phyloP scores from a whole-genome alignment of 1,139 yeast genomes.

The Candida gigantensis region DNA sequence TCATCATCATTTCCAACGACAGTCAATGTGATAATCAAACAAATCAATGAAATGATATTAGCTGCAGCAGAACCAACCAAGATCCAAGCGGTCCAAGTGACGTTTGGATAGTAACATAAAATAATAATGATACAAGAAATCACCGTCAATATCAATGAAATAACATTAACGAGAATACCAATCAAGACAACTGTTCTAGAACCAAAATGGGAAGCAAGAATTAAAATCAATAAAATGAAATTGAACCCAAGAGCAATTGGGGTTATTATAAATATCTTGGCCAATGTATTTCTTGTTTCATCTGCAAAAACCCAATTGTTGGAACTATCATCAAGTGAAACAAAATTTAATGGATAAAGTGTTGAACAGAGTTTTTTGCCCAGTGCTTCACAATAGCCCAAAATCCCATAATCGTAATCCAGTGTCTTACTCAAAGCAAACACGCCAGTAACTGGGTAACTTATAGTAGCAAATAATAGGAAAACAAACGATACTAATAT shows the following conservation, averaged over 20 bases:
- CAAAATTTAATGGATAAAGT: slow-evolving; percentile 32
- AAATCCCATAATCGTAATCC: slow-evolving; percentile 73
- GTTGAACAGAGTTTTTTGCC: slow-evolving; percentile 49
- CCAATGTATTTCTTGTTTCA: slow-evolving; percentile 60
- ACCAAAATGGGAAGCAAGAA: slow-evolving; percentile 31
- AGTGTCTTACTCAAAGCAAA: slow-evolving; percentile 43
- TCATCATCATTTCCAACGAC: slow-evolving; percentile 20
- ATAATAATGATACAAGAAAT: slow-evolving; percentile 55
- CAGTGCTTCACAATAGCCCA: slow-evolving; percentile 71
- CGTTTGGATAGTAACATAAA: slow-evolving; percentile 60
- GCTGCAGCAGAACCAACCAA: slow-evolving; percentile 65
- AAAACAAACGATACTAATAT: slow-evolving; percentile 47
- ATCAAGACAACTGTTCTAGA: slow-evolving; percentile 21
- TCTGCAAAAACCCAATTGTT: slow-evolving; percentile 28
- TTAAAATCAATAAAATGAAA: slow-evolving; percentile 43
- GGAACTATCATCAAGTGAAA: slow-evolving; percentile 17
- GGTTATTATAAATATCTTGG: slow-evolving; percentile 72
- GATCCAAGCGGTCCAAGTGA: slow-evolving; percentile 71
- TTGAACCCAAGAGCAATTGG: slow-evolving; percentile 83
- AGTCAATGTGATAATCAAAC: slow-evolving; percentile 25
- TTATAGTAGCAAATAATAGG: slow-evolving; percentile 52
- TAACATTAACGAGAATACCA: slow-evolving; percentile 31
- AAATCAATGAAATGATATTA: slow-evolving; percentile 38
- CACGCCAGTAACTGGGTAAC: slow-evolving; percentile 43
- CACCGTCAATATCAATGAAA: slow-evolving; percentile 55